These are phyloP conservation scores for Sporothrix brasiliensis DNA, from an alignment of 2,329 filamentous ascomycete genomes.

Conservation along the genomic window DNA sequence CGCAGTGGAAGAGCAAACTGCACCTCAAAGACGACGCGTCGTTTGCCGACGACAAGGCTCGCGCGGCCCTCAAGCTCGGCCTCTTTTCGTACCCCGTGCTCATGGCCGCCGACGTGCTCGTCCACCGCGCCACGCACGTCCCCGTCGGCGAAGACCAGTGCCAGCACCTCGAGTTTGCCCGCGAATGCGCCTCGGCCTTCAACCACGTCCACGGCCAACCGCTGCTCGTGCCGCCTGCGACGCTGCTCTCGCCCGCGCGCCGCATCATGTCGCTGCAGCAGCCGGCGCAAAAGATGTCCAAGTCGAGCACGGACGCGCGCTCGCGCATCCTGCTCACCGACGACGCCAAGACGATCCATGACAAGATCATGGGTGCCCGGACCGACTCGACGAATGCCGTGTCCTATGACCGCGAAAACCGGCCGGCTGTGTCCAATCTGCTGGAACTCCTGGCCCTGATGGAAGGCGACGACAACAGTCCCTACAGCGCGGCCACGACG, in stretches of 20 bases:
- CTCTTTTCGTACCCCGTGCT: conserved; percentile 95
- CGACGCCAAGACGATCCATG: conserved; percentile 60
- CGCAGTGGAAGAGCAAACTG: conserved; percentile 96
- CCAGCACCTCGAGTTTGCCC: conserved; percentile 91
- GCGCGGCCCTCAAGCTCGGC: conserved; percentile 73
- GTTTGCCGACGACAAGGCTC: conserved; percentile 61
- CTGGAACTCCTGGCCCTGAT: conserved; percentile 78
- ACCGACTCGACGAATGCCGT: conserved; percentile 73
- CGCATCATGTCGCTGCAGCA: conserved; percentile 87
- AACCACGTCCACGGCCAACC: conserved; percentile 70
- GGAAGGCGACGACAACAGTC: conserved; percentile 40
- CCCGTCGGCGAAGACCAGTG: conserved; percentile 95
- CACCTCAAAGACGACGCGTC: conserved; percentile 62
- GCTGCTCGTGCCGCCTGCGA: conserved; percentile 66
- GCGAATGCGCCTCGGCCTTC: conserved; percentile 84
- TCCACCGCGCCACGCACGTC: conserved; percentile 89
- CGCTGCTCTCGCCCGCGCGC: conserved; percentile 72
- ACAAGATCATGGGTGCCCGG: conserved; percentile 71
- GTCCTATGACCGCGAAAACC: conserved; percentile 67
- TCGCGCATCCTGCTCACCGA: conserved; percentile 87
- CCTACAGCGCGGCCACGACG: neutral
- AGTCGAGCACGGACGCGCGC: conserved; percentile 71
- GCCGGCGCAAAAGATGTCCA: conserved; percentile 88
- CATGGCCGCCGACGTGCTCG: conserved; percentile 89
- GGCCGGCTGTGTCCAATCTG: conserved; percentile 88